Evolutionary conservation across 2,329 filamentous ascomycete species (phyloP).

Genomic region (Podosphaera fusca): DNA sequence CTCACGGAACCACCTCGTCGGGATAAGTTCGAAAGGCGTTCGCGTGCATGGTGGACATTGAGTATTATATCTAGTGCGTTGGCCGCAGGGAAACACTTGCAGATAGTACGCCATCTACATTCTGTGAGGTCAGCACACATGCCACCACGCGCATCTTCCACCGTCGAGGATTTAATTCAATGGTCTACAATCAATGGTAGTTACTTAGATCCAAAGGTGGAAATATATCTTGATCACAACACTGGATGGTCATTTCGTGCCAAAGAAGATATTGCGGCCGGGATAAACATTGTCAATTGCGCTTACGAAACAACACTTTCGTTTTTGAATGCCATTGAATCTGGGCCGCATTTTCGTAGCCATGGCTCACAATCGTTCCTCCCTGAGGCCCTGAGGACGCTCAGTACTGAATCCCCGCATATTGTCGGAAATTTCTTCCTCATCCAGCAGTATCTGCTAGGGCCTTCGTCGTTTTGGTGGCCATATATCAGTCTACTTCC

Average conservation of each 20-base stretch:
- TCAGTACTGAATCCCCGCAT: constrained; percentile 24
- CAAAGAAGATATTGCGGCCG: constrained; percentile 5
- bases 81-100: too few relatives aligned
- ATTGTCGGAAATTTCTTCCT: constrained; percentile 45
- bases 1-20: too few relatives aligned
- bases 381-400: constrained; percentile 22
- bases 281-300: constrained; percentile 24
- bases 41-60: too few relatives aligned
- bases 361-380: constrained; percentile 21
- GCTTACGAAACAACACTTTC: constrained; percentile 31
- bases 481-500: constrained; percentile 45
- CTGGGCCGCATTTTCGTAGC: constrained; percentile 12
- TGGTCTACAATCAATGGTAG: not conserved
- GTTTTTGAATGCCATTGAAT: constrained; percentile 29
- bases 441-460: constrained; percentile 40
- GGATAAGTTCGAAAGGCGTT: too few relatives aligned
- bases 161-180: not conserved
- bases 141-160: not conserved
- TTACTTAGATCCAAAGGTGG: constrained; percentile 24
- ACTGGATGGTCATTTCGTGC: constrained; percentile 29
- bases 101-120: too few relatives aligned
- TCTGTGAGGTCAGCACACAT: not conserved
- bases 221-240: constrained; percentile 26
- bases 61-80: too few relatives aligned
- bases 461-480: constrained; percentile 37